Evolutionary conservation across 345 rosid species (phyloP).

Genomic region (Camelina laxa): DNA sequence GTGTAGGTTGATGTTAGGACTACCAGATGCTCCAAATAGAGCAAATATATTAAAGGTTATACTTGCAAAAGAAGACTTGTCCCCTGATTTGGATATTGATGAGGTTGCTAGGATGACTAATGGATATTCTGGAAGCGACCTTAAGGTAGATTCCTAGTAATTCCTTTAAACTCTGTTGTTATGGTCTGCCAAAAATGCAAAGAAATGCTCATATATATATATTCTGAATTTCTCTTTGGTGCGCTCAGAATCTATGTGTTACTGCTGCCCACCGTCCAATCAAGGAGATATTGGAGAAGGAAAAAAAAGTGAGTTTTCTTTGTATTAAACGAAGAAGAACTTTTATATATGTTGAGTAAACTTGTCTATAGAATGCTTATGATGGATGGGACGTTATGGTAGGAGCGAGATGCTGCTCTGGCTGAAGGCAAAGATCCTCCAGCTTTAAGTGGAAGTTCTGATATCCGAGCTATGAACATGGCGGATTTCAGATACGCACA

Average conservation of each 20-base stretch:
- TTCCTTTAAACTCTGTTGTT: not conserved
- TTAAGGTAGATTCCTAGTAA: slow-evolving; percentile 58
- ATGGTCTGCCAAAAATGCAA: not conserved
- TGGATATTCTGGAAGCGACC: slow-evolving; percentile 96
- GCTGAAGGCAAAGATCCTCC: slow-evolving; percentile 83
- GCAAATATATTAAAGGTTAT: slow-evolving; percentile 77
- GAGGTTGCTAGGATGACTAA: slow-evolving; percentile 74
- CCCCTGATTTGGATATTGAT: slow-evolving; percentile 75
- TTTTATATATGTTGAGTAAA: not conserved
- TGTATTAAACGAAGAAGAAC: slow-evolving; percentile 2
- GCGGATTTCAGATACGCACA: slow-evolving; percentile 82
- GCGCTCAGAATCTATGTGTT: slow-evolving; percentile 54
- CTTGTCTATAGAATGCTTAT: not conserved
- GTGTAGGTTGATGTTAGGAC: slow-evolving; percentile 80
- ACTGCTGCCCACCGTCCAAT: slow-evolving; percentile 92
- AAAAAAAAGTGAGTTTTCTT: slow-evolving; percentile 61
- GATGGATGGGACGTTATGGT: slow-evolving; percentile 21
- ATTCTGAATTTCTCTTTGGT: not conserved
- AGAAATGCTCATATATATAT: slow-evolving; percentile 4
- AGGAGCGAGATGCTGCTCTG: slow-evolving; percentile 76
- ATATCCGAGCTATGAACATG: slow-evolving; percentile 77
- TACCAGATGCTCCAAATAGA: slow-evolving; percentile 88
- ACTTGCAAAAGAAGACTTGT: slow-evolving; percentile 80
- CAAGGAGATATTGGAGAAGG: slow-evolving; percentile 81
- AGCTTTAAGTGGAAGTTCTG: slow-evolving; percentile 66